Conservation (phyloP, 2,329 filamentous ascomycete genomes). For the Claviceps capensis region DNA sequence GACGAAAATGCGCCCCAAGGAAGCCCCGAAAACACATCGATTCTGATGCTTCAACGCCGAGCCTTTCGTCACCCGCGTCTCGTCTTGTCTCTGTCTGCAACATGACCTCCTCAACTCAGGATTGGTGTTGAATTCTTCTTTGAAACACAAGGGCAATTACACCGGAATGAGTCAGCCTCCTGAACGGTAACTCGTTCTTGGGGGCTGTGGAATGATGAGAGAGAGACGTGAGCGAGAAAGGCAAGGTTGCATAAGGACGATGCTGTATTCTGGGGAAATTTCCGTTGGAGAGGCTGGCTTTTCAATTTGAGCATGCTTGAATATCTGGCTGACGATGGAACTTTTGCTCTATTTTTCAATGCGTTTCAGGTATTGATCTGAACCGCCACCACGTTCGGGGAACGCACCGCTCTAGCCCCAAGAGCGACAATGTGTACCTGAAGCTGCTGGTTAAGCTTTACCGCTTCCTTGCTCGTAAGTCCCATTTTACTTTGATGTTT, state of each 20-base stretch:
- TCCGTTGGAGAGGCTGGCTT: slow-evolving; percentile 6
- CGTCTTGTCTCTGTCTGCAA: neutral
- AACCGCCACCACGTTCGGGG: slow-evolving; percentile 54
- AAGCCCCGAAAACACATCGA: neutral
- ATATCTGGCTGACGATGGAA: slow-evolving; percentile 46
- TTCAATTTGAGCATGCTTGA: slow-evolving; percentile 45
- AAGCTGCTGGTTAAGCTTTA: slow-evolving; percentile 97
- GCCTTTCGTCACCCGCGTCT: neutral
- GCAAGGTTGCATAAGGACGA: neutral
- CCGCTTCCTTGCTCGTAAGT: slow-evolving; percentile 81
- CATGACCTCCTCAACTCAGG: neutral
- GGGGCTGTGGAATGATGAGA: neutral
- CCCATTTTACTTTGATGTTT: slow-evolving; percentile 25
- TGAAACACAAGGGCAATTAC: slow-evolving; percentile 7
- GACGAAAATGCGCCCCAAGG: slow-evolving; percentile 6
- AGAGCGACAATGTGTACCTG: slow-evolving; percentile 97
- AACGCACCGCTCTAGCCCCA: slow-evolving; percentile 84
- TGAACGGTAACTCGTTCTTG: neutral
- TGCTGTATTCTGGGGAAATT: neutral
- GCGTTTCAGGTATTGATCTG: slow-evolving; percentile 52
- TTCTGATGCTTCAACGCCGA: neutral
- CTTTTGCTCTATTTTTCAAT: slow-evolving; percentile 18
- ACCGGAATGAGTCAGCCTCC: neutral
- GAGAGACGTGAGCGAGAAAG: neutral
- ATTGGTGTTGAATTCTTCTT: slow-evolving; percentile 7